These are phyloP conservation scores for Backusella tarrabulga DNA, from an alignment of 192 early-diverging fungal species.

Conservation along the genomic window DNA sequence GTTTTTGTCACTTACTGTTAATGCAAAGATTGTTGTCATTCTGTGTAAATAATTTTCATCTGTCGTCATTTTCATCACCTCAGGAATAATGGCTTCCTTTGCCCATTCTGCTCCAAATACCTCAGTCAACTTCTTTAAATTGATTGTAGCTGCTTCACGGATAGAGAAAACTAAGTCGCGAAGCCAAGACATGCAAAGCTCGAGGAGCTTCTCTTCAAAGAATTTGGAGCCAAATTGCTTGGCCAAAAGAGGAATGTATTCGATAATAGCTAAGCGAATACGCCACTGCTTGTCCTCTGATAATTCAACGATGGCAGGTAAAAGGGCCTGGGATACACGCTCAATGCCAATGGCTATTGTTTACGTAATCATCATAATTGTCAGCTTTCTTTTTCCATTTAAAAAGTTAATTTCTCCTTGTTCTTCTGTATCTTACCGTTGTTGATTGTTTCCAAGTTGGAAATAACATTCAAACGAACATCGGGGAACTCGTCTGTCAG, in stretches of 20 bases:
- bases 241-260: constrained; percentile 97
- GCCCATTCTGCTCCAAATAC: constrained; percentile 99
- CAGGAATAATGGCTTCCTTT: constrained; percentile 89
- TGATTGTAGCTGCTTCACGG: constrained; percentile 93
- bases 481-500: constrained; percentile 98
- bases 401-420: neutral
- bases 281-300: constrained; percentile 99
- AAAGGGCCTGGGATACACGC: constrained; percentile 91
- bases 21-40: constrained; percentile 97
- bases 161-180: constrained; percentile 96
- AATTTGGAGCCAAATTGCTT: constrained; percentile 94
- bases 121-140: constrained; percentile 93
- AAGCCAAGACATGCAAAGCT: constrained; percentile 98
- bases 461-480: constrained; percentile 98
- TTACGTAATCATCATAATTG: neutral
- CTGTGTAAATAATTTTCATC: constrained; percentile 95
- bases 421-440: constrained; percentile 49
- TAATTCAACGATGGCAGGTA: constrained; percentile 98
- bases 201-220: constrained; percentile 95
- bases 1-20: constrained; percentile 62
- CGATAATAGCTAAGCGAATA: constrained; percentile 97
- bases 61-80: constrained; percentile 85
- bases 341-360: constrained; percentile 90
- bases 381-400: neutral
- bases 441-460: constrained; percentile 95